Conservation (phyloP, 2,329 filamentous ascomycete species). For the Paraphaeosphaeria sporulosa region DNA sequence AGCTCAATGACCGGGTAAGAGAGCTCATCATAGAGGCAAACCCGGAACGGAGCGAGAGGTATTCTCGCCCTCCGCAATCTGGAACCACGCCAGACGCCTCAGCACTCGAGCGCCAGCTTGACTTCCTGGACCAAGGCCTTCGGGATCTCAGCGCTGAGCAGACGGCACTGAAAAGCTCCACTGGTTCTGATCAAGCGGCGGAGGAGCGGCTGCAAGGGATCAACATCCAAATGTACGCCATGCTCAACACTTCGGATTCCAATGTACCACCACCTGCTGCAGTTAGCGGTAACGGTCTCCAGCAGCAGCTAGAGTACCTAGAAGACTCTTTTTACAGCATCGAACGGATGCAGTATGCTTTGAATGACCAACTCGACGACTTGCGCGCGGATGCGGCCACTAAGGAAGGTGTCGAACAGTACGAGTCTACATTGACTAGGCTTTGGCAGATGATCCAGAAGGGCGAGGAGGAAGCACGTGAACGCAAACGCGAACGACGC, state of each 20-base stretch:
- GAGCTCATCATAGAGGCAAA: slow-evolving; percentile 71
- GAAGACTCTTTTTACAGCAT: slow-evolving; percentile 64
- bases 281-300: slow-evolving; percentile 63
- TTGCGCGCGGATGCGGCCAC: slow-evolving; percentile 28
- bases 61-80: slow-evolving; percentile 38
- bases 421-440: slow-evolving; percentile 60
- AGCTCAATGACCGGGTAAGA: slow-evolving; percentile 71
- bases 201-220: slow-evolving; percentile 57
- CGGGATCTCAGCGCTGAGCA: slow-evolving; percentile 67
- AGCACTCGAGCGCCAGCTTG: slow-evolving; percentile 64
- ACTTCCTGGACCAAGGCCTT: slow-evolving; percentile 74
- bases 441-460: slow-evolving; percentile 62
- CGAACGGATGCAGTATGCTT: slow-evolving; percentile 42
- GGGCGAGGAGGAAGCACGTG: slow-evolving; percentile 51
- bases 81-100: slow-evolving; percentile 31
- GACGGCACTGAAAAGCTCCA: slow-evolving; percentile 36
- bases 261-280: slow-evolving; percentile 66
- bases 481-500: slow-evolving; percentile 46
- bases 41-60: slow-evolving; percentile 54
- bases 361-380: slow-evolving; percentile 40
- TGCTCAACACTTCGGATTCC: slow-evolving; percentile 54
- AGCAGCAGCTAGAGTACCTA: slow-evolving; percentile 74
- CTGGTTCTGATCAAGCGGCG: slow-evolving; percentile 38
- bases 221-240: slow-evolving; percentile 68
- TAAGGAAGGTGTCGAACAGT: slow-evolving; percentile 43